These are phyloP conservation scores for Cytidiella melzeri DNA, from an alignment of 768 basidiomycete species.

Conservation along the genomic window DNA sequence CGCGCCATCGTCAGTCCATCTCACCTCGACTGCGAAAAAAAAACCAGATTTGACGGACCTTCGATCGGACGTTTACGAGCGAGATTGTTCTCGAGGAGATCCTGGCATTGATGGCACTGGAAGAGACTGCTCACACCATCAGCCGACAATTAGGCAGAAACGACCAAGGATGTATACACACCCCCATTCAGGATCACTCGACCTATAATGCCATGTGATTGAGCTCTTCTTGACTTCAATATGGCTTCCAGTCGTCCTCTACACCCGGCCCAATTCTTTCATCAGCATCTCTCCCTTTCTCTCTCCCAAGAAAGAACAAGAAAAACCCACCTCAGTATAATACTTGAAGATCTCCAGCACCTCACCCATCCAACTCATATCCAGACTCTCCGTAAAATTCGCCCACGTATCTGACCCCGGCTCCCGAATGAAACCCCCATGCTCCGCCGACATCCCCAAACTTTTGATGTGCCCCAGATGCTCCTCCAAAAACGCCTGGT, in stretches of 20 bases:
- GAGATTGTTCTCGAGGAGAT: slow-evolving; percentile 90
- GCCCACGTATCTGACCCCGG: slow-evolving; percentile 65
- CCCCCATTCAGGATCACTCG: slow-evolving; percentile 94
- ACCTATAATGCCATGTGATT: slow-evolving; percentile 97
- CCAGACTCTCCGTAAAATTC: slow-evolving; percentile 86
- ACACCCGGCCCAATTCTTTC: not conserved
- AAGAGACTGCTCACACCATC: slow-evolving; percentile 47
- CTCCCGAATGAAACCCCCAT: slow-evolving; percentile 85
- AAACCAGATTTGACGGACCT: slow-evolving; percentile 53
- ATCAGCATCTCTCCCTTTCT: slow-evolving; percentile 9
- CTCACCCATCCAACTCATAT: slow-evolving; percentile 98
- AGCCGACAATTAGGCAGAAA: not conserved
- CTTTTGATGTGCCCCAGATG: slow-evolving; percentile 80
- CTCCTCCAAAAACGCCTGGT: slow-evolving; percentile 85
- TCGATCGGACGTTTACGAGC: slow-evolving; percentile 93
- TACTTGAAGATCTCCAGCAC: slow-evolving; percentile 94
- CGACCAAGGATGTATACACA: slow-evolving; percentile 32
- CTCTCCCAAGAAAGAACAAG: not conserved
- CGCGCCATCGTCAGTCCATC: not conserved
- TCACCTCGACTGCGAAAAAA: not conserved
- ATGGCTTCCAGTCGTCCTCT: slow-evolving; percentile 91
- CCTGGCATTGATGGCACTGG: slow-evolving; percentile 96
- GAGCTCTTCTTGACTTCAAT: slow-evolving; percentile 97
- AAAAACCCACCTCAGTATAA: slow-evolving; percentile 85
- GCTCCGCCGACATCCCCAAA: slow-evolving; percentile 92